Base-by-base conservation (phyloP, 1,284 basidiomycete species). In the Pterulicium gracile region DNA sequence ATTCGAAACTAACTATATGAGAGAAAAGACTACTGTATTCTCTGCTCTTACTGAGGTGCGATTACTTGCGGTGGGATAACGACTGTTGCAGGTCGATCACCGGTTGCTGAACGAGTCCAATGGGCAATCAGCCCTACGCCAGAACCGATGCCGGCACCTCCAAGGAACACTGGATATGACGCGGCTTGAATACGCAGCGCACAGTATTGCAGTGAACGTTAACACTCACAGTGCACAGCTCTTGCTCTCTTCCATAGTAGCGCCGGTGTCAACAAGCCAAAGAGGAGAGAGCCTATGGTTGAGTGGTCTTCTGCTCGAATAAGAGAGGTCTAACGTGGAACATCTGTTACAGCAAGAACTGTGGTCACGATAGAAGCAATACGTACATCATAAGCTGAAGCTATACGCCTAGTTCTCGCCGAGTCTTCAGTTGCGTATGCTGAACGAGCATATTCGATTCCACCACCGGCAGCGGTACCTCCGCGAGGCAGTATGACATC, bases 111-210 rank as follows among this genome's bases (percentile, higher is more conserved):
- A 44, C 74, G 68, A 21, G 61, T 62, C 47, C 75, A 67, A 58
- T 84, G 80, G 7, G 70, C 62, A 21, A 81, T 50, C 27, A 79
- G 58, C 14, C 82, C 83, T 7, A 73, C 58, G 4, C 69, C 71
- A 48, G 75, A 73, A n/a, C 82, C 82, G 3, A 85, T 54, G 7
- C 79, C 77, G 36, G 78, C 77, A 13, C 83, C 83, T 34, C 82
- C 82, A 3, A 84, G 61, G 18, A 83, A 68, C 49, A 84, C 83
- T 85, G 47, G 15, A 48, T 0, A 47, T 15, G 18, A 3, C 2
- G 18, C 23, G 18, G 17, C 12, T 18, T 0, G 24, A 14, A 34
- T 10, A 35, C 24, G 13, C 3, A 14, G 24, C 20, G 18, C 5
- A 32, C 19, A 12, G 4, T n/a, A 35, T 4, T 10, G 15, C 24